Base-by-base conservation (phyloP, 768 basidiomycete genomes). In the Psilocybe cubensis region DNA sequence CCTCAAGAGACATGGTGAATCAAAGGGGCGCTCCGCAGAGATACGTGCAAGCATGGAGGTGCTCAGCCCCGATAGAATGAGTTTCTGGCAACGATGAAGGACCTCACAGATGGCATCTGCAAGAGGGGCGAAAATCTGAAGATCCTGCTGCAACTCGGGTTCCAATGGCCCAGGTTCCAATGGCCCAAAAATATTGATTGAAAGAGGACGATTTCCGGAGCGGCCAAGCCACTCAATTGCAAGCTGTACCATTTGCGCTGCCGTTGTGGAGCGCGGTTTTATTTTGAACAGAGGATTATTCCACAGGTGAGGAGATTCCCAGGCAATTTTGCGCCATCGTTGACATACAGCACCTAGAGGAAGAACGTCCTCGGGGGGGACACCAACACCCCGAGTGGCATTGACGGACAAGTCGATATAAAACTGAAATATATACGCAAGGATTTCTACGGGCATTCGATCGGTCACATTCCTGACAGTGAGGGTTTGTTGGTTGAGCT, bases 261-360 rank as follows among this genome's bases (percentile, higher is more conserved):
- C n/a, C n/a, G n/a, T n/a, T n/a, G n/a, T n/a, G n/a, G n/a, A n/a
- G n/a, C n/a, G n/a, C n/a, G n/a, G n/a, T n/a, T n/a, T n/a, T n/a
- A n/a, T n/a, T n/a, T n/a, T n/a, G n/a, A n/a, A n/a, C n/a, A n/a
- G n/a, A n/a, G n/a, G n/a, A n/a, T n/a, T n/a, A n/a, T n/a, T 23
- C 56, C 60, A 61, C 4, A 61, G 24, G n/a, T 33, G 45, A 14
- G 56, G 60, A 12, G 60, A 54, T n/a, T 52, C 54, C 56, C 56
- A 61, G 10, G 60, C 60, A 44, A 61, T 51, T 20, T 49, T 42
- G 10, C 56, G 52, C 56, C 60, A 61, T 3, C 28, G 46, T 41
- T 46, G 52, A 31, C 56, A 57, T 10, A 61, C 52, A 7, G 60
- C 60, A 14, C 60, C 59, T 6, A 61, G 44, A 3, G 21, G 25